Evolutionary conservation across 2,329 filamentous ascomycete genomes (phyloP).

Genomic region (Zopfia rhizophila): DNA sequence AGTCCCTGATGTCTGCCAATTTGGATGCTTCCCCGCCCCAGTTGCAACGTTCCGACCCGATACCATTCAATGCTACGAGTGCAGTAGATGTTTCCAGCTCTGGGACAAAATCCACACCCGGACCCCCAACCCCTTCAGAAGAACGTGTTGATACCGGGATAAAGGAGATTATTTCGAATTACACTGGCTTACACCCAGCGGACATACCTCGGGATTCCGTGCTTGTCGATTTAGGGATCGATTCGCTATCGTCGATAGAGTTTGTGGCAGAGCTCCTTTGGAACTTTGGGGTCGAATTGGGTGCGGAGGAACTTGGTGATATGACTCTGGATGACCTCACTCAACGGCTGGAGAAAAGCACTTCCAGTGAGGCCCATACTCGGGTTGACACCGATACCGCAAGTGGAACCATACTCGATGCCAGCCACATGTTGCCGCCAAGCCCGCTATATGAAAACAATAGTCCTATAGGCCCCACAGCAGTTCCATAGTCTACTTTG

Average conservation of each 20-base stretch:
- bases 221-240: constrained; percentile 28
- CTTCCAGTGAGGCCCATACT: neutral
- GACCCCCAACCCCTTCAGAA: constrained; percentile 1
- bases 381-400: too few relatives aligned
- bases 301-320: constrained; percentile 12
- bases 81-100: neutral
- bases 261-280: constrained; percentile 21
- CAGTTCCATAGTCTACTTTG: too few relatives aligned
- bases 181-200: constrained; percentile 17
- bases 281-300: constrained; percentile 22
- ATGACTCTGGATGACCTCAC: constrained; percentile 8
- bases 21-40: neutral
- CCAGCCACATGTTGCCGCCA: neutral
- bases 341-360: neutral
- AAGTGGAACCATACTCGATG: too few relatives aligned
- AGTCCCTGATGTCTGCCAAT: constrained; percentile 4
- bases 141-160: constrained; percentile 13
- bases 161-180: constrained; percentile 22
- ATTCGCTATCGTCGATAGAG: constrained; percentile 27
- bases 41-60: too few relatives aligned
- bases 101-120: neutral
- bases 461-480: neutral
- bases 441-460: neutral
- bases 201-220: constrained; percentile 8
- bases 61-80: too few relatives aligned